Evolutionary conservation across 1,284 basidiomycete genomes (phyloP).

Genomic region (Ceratorhiza oryzae-sativae): DNA sequence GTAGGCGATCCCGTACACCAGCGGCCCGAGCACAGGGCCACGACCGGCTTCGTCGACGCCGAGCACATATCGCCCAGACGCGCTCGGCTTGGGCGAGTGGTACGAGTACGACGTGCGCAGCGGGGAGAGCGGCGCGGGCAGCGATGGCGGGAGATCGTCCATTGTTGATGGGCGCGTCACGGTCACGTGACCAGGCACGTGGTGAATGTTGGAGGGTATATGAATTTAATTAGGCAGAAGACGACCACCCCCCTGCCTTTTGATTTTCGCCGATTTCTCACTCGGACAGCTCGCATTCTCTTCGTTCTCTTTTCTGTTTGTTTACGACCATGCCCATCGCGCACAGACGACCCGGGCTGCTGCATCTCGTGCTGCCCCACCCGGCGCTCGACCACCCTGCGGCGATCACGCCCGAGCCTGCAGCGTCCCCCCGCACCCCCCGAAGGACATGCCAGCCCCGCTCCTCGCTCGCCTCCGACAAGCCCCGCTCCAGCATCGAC

Average conservation of each 20-base stretch:
- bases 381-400: conserved; percentile 56
- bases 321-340: conserved; percentile 40
- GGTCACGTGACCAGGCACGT: conserved; percentile 28
- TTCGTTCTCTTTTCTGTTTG: conserved; percentile 33
- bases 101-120: conserved; percentile 81
- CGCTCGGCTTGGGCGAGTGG: conserved; percentile 75
- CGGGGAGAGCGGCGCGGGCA: conserved; percentile 62
- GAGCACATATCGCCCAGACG: conserved; percentile 78
- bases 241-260: conserved; percentile 36
- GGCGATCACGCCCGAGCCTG: conserved; percentile 55
- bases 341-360: conserved; percentile 43
- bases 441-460: conserved; percentile 18
- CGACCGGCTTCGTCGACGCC: conserved; percentile 98
- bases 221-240: conserved; percentile 22
- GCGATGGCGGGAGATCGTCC: conserved; percentile 53
- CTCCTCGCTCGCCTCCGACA: conserved; percentile 31
- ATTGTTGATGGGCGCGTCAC: conserved; percentile 31
- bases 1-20: conserved; percentile 96
- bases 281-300: conserved; percentile 15
- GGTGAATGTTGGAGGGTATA: conserved; percentile 16
- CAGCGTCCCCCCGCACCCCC: conserved; percentile 48
- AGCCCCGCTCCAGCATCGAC: conserved; percentile 36
- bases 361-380: conserved; percentile 64
- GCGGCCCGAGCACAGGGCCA: conserved; percentile 91
- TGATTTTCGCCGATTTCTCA: conserved; percentile 34